A percentile compares a stretch with the other conserved stretches of the same genome.
Evolutionary conservation across 208 protist species (phyloP).

Genomic region (Leishmania mexicana): DNA sequence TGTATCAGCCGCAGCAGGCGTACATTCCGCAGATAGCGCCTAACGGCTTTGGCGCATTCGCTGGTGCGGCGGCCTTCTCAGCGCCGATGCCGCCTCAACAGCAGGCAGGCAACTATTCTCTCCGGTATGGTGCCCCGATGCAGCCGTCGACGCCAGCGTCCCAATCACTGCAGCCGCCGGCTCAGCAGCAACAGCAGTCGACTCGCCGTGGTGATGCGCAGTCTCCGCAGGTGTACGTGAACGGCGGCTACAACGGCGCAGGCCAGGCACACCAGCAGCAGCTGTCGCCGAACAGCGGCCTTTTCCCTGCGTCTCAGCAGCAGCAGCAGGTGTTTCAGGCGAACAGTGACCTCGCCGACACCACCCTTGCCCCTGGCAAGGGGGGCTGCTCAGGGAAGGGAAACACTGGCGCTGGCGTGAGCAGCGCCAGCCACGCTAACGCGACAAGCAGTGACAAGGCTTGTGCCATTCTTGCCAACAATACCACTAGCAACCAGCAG

Average conservation of each 20-base stretch:
- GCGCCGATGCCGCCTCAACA: constrained; percentile 3
- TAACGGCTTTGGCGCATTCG: constrained; percentile 1
- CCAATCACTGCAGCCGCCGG: constrained; percentile 8
- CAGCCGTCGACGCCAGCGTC: constrained; percentile 12
- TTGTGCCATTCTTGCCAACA: background rate
- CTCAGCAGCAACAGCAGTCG: constrained; percentile 17
- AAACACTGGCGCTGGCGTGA: background rate
- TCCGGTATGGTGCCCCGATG: constrained; percentile 6
- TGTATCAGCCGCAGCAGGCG: constrained; percentile 9
- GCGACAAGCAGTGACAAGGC: background rate
- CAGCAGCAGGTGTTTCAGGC: constrained; percentile 11
- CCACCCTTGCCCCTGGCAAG: background rate
- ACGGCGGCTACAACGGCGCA: constrained; percentile 20
- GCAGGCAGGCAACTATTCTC: constrained; percentile 9
- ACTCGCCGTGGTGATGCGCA: constrained; percentile 12
- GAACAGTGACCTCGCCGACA: background rate
- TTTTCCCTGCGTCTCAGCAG: background rate
- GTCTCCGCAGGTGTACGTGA: constrained; percentile 30
- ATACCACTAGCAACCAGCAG: background rate
- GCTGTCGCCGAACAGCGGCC: constrained; percentile 4
- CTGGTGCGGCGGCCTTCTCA: background rate
- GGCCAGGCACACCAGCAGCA: constrained; percentile 5
- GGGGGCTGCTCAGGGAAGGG: background rate
- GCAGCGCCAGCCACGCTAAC: background rate
- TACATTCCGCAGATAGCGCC: constrained; percentile 24